phyloP scores from a whole-genome alignment of 768 basidiomycete species.

The Clitopilus passeckerianus region DNA sequence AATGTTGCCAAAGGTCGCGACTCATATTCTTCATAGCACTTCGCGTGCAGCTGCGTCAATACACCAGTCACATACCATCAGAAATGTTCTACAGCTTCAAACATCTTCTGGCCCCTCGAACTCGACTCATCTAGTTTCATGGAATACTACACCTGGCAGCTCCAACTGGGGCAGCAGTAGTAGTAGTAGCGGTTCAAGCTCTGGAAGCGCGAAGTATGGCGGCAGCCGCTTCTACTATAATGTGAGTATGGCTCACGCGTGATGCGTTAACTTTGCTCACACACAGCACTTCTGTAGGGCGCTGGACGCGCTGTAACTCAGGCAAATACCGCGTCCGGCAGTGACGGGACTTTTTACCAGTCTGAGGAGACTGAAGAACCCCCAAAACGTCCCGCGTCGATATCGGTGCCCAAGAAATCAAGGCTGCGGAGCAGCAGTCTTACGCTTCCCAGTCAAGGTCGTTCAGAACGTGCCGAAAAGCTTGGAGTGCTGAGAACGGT shows the following conservation, averaged over 20 bases:
- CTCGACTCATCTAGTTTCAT: slow-evolving; percentile 29
- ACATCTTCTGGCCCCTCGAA: slow-evolving; percentile 42
- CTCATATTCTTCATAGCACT: slow-evolving; percentile 71
- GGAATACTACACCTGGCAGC: slow-evolving; percentile 39
- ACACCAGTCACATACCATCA: slow-evolving; percentile 64
- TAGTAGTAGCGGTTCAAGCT: slow-evolving; percentile 46
- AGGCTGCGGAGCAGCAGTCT: slow-evolving; percentile 61
- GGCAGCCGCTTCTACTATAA: slow-evolving; percentile 73
- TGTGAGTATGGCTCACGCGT: slow-evolving; percentile 34
- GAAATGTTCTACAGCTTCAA: slow-evolving; percentile 74
- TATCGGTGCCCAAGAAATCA: slow-evolving; percentile 23
- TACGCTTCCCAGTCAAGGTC: slow-evolving; percentile 38
- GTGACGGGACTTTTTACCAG: slow-evolving; percentile 42
- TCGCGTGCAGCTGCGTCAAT: slow-evolving; percentile 72
- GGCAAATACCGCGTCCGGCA: slow-evolving; percentile 54
- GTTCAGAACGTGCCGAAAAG: slow-evolving; percentile 33
- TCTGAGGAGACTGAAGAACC: slow-evolving; percentile 59
- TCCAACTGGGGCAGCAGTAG: slow-evolving; percentile 37
- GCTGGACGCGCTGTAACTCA: slow-evolving; percentile 71
- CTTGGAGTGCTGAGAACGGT: slow-evolving; percentile 61
- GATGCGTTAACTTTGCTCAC: neutral
- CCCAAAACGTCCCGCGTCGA: slow-evolving; percentile 19
- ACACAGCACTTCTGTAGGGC: slow-evolving; percentile 32
- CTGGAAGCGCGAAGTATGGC: slow-evolving; percentile 70
- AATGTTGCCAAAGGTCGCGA: slow-evolving; percentile 84